Evolutionary conservation across 805 yeast species (phyloP).

Genomic region (Candida nitratophila): DNA sequence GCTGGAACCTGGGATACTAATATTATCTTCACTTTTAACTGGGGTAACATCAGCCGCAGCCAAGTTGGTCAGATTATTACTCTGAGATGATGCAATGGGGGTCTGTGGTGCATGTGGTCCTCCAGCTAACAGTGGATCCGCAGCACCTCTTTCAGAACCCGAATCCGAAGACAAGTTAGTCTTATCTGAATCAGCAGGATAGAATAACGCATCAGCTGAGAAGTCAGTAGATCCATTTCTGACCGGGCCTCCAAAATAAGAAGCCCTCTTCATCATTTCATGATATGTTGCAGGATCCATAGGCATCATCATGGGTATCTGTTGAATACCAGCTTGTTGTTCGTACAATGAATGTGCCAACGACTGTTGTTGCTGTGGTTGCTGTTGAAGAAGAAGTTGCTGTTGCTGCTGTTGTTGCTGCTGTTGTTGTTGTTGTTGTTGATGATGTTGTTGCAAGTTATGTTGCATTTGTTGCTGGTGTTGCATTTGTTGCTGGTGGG

Average conservation of each 20-base stretch:
- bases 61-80: too few relatives aligned
- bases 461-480: not conserved
- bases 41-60: not conserved
- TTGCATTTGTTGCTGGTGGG: not conserved
- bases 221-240: not conserved
- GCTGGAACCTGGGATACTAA: not conserved
- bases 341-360: too few relatives aligned
- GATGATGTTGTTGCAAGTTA: not conserved
- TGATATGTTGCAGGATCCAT: not conserved
- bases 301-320: not conserved
- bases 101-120: not conserved
- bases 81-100: not conserved
- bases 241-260: not conserved
- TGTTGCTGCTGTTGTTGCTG: not conserved
- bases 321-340: not conserved
- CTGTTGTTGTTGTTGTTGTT: not conserved
- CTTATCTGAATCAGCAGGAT: not conserved
- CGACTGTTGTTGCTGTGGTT: not conserved
- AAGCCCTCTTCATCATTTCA: not conserved
- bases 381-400: not conserved
- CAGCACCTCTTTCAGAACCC: not conserved
- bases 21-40: not conserved
- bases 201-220: constrained; percentile 1
- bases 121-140: too few relatives aligned
- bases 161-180: not conserved